Evolutionary conservation across 192 early-diverging fungal genomes (phyloP).

Genomic region (Entomortierella chlamydospora): DNA sequence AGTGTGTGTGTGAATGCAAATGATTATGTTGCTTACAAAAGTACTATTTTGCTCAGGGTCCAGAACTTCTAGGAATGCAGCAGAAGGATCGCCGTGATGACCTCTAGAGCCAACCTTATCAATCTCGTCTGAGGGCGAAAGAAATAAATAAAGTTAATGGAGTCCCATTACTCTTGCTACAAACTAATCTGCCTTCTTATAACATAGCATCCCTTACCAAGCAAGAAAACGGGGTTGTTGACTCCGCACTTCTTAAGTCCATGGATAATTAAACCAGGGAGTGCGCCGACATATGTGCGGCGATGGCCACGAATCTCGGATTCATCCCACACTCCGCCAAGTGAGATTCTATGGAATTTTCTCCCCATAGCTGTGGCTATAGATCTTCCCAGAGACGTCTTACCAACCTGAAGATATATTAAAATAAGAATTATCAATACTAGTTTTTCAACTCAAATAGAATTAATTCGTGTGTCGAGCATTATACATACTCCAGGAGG

Average conservation of each 20-base stretch:
- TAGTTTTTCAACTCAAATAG: neutral
- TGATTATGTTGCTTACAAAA: slow-evolving; percentile 57
- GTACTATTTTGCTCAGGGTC: slow-evolving; percentile 89
- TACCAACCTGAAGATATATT: slow-evolving; percentile 69
- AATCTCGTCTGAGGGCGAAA: slow-evolving; percentile 88
- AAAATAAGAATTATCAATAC: neutral
- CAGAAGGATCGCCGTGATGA: slow-evolving; percentile 79
- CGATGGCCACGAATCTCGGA: slow-evolving; percentile 91
- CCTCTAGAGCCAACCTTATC: slow-evolving; percentile 80
- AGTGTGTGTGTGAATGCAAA: too few relatives aligned
- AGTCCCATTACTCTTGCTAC: neutral
- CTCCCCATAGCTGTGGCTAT: slow-evolving; percentile 81
- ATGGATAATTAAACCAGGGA: slow-evolving; percentile 85
- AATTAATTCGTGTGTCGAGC: too few relatives aligned
- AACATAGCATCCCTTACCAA: slow-evolving; percentile 59
- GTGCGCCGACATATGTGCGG: slow-evolving; percentile 87
- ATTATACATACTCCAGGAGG: slow-evolving; percentile 67
- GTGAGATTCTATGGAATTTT: slow-evolving; percentile 84
- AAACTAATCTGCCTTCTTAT: too few relatives aligned
- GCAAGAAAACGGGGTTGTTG: slow-evolving; percentile 83
- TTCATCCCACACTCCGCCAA: slow-evolving; percentile 89
- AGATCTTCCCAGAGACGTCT: slow-evolving; percentile 85
- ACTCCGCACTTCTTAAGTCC: slow-evolving; percentile 74
- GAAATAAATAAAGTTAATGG: neutral
- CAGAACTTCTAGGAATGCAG: slow-evolving; percentile 86